Conservation (phyloP, 306 rosid genomes). For the Trifolium fragiferum region DNA sequence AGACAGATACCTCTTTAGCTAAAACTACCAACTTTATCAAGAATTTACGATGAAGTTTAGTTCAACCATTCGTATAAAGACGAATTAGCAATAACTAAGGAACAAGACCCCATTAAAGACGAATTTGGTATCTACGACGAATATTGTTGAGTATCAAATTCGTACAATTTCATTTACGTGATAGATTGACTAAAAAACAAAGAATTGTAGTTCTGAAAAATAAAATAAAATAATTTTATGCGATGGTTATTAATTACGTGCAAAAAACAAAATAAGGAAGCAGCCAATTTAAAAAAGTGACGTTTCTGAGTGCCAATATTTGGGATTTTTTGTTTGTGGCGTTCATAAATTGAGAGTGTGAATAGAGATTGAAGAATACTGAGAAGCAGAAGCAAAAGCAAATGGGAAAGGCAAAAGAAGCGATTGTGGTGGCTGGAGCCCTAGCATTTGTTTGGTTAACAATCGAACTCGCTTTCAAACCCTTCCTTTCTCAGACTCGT, state of each 20-base stretch:
- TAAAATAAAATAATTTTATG: neutral
- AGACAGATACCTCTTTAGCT: too few species aligned
- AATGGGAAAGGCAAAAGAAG: conserved; percentile 67
- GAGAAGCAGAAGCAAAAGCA: too few species aligned
- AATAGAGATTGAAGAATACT: too few species aligned
- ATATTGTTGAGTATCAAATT: neutral
- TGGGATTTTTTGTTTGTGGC: conserved; percentile 30
- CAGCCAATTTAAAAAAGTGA: neutral
- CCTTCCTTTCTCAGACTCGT: conserved; percentile 67
- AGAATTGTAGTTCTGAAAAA: neutral
- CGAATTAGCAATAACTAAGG: too few species aligned
- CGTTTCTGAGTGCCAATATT: neutral
- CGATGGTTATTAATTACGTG: conserved; percentile 3
- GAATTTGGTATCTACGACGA: too few species aligned
- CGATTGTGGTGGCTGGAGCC: conserved; percentile 72
- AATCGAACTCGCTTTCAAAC: conserved; percentile 81
- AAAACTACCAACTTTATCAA: too few species aligned
- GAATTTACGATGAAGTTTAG: too few species aligned
- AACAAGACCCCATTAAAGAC: too few species aligned
- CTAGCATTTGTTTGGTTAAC: conserved; percentile 78
- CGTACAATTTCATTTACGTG: neutral
- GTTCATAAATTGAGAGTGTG: neutral
- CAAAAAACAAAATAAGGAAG: neutral
- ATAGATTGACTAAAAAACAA: neutral
- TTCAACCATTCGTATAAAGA: too few species aligned